These are phyloP conservation scores for Gymnopilus dilepis DNA, from an alignment of 768 basidiomycete species.

Conservation along the genomic window DNA sequence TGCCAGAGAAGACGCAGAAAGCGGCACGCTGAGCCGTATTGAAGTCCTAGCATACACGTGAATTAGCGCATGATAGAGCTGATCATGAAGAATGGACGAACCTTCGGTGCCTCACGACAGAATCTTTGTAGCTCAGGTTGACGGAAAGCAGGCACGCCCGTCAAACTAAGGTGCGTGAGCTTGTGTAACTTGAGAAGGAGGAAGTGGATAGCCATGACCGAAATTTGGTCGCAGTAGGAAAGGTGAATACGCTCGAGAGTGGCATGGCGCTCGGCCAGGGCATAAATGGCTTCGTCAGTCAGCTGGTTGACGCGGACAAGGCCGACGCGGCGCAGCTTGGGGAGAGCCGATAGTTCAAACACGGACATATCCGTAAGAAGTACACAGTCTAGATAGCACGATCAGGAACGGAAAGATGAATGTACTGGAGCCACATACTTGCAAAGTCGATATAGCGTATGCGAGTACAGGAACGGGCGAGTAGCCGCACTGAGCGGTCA, in stretches of 20 bases:
- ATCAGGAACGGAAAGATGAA: slow-evolving; percentile 9
- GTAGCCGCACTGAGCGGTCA: slow-evolving; percentile 81
- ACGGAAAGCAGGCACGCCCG: slow-evolving; percentile 94
- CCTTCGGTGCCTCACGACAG: slow-evolving; percentile 86
- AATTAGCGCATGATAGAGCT: slow-evolving; percentile 12
- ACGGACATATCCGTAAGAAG: slow-evolving; percentile 93
- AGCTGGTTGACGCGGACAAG: slow-evolving; percentile 92
- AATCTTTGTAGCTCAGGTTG: slow-evolving; percentile 86
- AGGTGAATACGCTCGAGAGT: slow-evolving; percentile 95
- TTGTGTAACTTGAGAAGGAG: slow-evolving; percentile 88
- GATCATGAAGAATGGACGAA: slow-evolving; percentile 36
- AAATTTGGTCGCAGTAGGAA: slow-evolving; percentile 96
- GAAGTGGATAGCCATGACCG: slow-evolving; percentile 89
- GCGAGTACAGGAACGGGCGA: slow-evolving; percentile 88
- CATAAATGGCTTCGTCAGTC: slow-evolving; percentile 92
- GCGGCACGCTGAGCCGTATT: slow-evolving; percentile 86
- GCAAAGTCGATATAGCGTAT: slow-evolving; percentile 96
- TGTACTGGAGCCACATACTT: slow-evolving; percentile 62
- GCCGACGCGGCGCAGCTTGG: slow-evolving; percentile 92
- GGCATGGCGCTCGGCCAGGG: slow-evolving; percentile 83
- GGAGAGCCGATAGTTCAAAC: slow-evolving; percentile 84
- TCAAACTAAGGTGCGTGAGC: slow-evolving; percentile 93
- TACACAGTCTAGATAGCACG: slow-evolving; percentile 65
- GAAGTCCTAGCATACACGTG: slow-evolving; percentile 68
- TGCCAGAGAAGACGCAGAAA: slow-evolving; percentile 97